Evolutionary conservation across 768 basidiomycete genomes (phyloP), one percentile per base, ranked within the genome.

Genomic region (Lactarius quietus): DNA sequence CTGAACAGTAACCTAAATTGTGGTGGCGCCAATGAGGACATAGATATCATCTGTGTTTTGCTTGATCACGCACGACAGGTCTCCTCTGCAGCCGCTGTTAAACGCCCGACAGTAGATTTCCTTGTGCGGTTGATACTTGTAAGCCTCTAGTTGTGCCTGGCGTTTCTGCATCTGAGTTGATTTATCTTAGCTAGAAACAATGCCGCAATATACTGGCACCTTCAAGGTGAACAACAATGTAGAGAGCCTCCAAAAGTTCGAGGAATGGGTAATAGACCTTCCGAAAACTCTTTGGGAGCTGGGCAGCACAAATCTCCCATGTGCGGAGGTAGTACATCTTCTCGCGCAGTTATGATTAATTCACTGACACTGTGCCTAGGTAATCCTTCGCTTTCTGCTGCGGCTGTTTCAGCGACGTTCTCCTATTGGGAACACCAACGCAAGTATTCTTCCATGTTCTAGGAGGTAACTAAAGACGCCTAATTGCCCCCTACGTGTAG

Each of bases 261-360:
- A 80, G 58, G 82, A 82, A 26, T 97, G 95, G 93, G 68, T 93
- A 20, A 74, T 82, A 31, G 85, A 89, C 68, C 81, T 97, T 52
- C 93, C 95, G 0, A 88, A 85, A 75, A 81, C 82, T 7, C 78
- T 98, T 5, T 98, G 95, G 95, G 95, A 98, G 74, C 74, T 90
- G 12, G 88, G 89, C 3, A 75, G 75, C 12, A 82, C 75, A 60
- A 84, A 92, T 72, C 72, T 82, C 20, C 69, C 74, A 1, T 76
- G 82, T 5, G 86, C 87, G 0, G 86, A 91, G 82, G 93, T 90
- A 58, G 38, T 10, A 7, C n/a, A 18, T 26, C 20, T 20, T 14
- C 36, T 12, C 38, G 53, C 14, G 33, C 61, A 29, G 31, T 51
- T 51, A n/a, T 3, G 20, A 17, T 8, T 17, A 33, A 43, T 18